Percentiles rank a stretch among this genome's conserved stretches.
phyloP scores from a whole-genome alignment of 495 filamentous ascomycete genomes.

The Lindgomyces ingoldianus region DNA sequence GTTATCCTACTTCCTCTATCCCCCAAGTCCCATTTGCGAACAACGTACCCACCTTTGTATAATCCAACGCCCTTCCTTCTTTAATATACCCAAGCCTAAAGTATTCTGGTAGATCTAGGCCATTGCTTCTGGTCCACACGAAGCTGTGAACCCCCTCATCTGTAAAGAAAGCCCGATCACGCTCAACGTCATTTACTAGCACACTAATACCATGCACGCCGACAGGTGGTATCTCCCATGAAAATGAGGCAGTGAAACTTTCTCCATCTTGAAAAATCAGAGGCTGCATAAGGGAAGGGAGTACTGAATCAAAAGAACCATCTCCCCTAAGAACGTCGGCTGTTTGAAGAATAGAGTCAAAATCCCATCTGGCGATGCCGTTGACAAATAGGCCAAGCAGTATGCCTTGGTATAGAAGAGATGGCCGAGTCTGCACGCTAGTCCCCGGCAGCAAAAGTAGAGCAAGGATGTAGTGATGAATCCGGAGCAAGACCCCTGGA shows the following conservation, averaged over 20 bases:
- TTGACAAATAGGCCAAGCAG: slow-evolving; percentile 88
- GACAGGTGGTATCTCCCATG: slow-evolving; percentile 51
- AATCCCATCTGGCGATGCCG: slow-evolving; percentile 89
- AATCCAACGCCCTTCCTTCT: too few relatives aligned
- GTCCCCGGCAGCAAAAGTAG: slow-evolving; percentile 80
- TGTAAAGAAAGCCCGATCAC: slow-evolving; percentile 51
- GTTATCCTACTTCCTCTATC: too few relatives aligned
- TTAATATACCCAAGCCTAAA: too few relatives aligned
- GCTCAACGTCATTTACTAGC: slow-evolving; percentile 91
- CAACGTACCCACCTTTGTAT: too few relatives aligned
- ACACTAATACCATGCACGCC: slow-evolving; percentile 76
- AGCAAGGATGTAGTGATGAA: slow-evolving; percentile 93
- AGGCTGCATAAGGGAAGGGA: slow-evolving; percentile 60
- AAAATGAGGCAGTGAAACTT: slow-evolving; percentile 57
- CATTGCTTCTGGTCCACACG: too few relatives aligned
- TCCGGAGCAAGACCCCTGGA: slow-evolving; percentile 75
- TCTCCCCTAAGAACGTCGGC: slow-evolving; percentile 68
- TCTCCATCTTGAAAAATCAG: too few relatives aligned
- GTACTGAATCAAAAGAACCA: slow-evolving; percentile 63
- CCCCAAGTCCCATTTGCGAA: too few relatives aligned
- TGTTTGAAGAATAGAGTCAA: slow-evolving; percentile 86
- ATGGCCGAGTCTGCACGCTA: slow-evolving; percentile 74
- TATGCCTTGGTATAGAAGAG: slow-evolving; percentile 79
- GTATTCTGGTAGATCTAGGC: too few relatives aligned
- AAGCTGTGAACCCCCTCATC: too few relatives aligned